Evolutionary conservation across 495 filamentous ascomycete genomes (phyloP).

Genomic region (Baudoinia panamericana): DNA sequence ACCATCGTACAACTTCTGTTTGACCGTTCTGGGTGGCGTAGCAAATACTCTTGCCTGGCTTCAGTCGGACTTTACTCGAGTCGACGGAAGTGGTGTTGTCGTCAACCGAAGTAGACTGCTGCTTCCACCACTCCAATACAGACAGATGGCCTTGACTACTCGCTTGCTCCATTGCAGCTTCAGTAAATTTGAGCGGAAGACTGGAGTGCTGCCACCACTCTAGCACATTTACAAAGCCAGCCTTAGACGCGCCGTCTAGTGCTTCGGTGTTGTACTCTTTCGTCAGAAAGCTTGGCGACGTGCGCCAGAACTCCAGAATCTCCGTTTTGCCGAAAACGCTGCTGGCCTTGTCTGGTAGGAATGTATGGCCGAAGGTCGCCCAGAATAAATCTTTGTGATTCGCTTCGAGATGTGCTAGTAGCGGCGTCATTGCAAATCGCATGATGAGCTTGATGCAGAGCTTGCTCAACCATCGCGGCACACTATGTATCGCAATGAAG

Average conservation of each 20-base stretch:
- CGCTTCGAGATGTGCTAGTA: conserved; percentile 69
- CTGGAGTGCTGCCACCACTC: conserved; percentile 85
- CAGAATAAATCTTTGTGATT: conserved; percentile 67
- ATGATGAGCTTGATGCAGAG: conserved; percentile 78
- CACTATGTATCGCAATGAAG: conserved; percentile 49
- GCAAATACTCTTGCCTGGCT: conserved; percentile 68
- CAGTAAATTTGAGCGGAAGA: conserved; percentile 69
- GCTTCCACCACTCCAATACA: conserved; percentile 84
- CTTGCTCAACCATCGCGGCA: conserved; percentile 61
- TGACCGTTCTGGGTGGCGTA: conserved; percentile 69
- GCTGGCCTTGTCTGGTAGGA: conserved; percentile 72
- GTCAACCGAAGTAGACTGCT: conserved; percentile 7
- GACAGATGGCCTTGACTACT: conserved; percentile 67
- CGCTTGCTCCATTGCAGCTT: conserved; percentile 73
- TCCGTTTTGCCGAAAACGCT: conserved; percentile 73
- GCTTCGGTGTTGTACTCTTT: conserved; percentile 71
- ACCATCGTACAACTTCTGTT: conserved; percentile 61
- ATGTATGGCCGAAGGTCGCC: conserved; percentile 65
- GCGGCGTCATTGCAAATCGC: conserved; percentile 67
- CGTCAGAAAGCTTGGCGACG: conserved; percentile 59
- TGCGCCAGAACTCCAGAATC: conserved; percentile 81
- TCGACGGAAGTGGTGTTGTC: conserved; percentile 7
- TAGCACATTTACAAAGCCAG: conserved; percentile 69
- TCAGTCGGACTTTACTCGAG: conserved; percentile 40
- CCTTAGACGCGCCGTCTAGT: conserved; percentile 70